Base-by-base conservation (phyloP, 345 rosid species). In the Eucalyptus curtisii region DNA sequence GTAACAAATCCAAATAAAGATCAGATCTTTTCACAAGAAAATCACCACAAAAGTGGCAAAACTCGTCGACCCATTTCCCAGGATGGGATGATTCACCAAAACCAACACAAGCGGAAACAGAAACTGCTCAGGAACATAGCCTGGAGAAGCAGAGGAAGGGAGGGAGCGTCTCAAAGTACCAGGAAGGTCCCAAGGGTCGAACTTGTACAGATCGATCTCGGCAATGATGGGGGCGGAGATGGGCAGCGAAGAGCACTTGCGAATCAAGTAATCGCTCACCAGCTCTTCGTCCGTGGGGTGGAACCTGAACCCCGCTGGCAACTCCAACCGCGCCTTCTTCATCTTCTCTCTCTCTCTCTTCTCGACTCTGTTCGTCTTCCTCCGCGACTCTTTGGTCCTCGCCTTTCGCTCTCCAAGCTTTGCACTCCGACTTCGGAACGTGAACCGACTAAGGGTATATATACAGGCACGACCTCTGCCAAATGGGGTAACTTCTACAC, bases 231-330 rank as follows among this genome's bases (percentile, higher is more conserved):
- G 95, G 90, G 91, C 99, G 33, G 91, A 20, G 50, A 96, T 92
- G 25, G 95, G 92, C 49, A 92, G 93, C 3, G 95, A 92, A 4
- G 93, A 92, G 57, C 98, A 95, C 92, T 93, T 96, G 89, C 95
- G 92, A 22, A 95, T 91, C 85, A 97, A 89, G 88, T 97, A 97
- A 87, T 94, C 95, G 90, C 91, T 95, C 55, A 97, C 99, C 52
- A 97, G 88, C 93, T 97, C 99, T 7, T 97, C 99, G 86, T 97
- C 99, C 8, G 99, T 97, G 5, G 99, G 99, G 84, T 97, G 99
- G 86, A 97, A 97, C 92, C 99, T 92, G 93, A 97, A 96, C 50
- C 99, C 99, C 3, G 99, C 92, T 40, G 99, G 99, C 53, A 97
- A 91, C 85, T 92, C 94, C 13, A 96, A 16, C 89, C 91, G 96